phyloP scores from a whole-genome alignment of 495 filamentous ascomycete genomes.

The Penicillium chermesinum region DNA sequence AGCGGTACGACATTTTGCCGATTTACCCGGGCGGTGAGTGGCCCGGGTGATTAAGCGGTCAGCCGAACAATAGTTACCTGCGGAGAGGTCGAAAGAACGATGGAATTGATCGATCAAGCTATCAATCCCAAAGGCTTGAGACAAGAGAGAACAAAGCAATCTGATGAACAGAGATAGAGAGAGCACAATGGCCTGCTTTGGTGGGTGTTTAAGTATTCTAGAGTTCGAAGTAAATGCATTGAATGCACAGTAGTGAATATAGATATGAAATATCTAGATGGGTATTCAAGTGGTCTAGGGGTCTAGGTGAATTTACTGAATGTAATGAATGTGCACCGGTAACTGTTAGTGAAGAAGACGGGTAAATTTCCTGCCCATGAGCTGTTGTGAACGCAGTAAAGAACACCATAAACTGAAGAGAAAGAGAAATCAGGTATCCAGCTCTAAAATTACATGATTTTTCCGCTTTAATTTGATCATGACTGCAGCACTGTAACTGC shows the following conservation, averaged over 20 bases:
- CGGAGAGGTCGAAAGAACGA: no score
- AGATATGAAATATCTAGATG: no score
- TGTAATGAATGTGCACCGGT: neutral
- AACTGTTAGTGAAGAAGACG: neutral
- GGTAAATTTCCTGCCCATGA: conserved; percentile 12
- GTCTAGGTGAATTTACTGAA: no score
- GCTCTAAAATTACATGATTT: conserved; percentile 26
- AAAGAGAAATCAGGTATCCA: conserved; percentile 17
- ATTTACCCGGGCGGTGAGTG: neutral
- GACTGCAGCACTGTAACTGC: conserved; percentile 60
- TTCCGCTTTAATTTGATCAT: conserved; percentile 13
- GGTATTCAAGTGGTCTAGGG: no score
- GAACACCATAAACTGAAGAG: conserved; percentile 15
- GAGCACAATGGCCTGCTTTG: no score
- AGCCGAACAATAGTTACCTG: neutral
- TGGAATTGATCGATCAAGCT: no score
- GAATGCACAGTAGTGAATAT: no score
- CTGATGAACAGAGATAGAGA: no score
- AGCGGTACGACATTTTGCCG: neutral
- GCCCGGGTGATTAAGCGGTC: neutral
- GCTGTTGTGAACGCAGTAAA: conserved; percentile 16
- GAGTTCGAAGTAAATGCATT: no score
- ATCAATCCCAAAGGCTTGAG: no score
- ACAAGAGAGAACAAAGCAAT: no score
- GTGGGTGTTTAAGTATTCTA: no score